Conservation (phyloP, 1,284 basidiomycete species). For the Pterulicium gracile region DNA sequence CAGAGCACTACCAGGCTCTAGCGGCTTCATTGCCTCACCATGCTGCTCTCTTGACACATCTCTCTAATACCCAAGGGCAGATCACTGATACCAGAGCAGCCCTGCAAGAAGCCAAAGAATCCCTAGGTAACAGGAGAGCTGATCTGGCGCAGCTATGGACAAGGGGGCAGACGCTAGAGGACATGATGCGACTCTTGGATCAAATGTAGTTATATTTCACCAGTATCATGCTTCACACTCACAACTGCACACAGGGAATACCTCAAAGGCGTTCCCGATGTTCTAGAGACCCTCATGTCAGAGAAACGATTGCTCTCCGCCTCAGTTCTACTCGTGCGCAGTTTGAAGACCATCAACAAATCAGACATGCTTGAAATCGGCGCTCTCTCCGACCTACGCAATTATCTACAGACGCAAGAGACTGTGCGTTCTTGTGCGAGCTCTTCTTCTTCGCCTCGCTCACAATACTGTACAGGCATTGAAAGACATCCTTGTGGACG, state of each 20-base stretch:
- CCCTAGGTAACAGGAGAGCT: constrained; percentile 65
- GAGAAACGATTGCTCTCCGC: constrained; percentile 93
- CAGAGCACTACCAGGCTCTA: constrained; percentile 87
- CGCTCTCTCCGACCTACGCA: constrained; percentile 81
- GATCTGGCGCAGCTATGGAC: constrained; percentile 84
- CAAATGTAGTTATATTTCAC: constrained; percentile 61
- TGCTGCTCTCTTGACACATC: constrained; percentile 59
- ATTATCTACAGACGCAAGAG: constrained; percentile 85
- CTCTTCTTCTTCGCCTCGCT: constrained; percentile 7
- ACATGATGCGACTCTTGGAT: constrained; percentile 86
- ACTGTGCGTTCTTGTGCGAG: constrained; percentile 38
- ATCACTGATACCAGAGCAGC: constrained; percentile 60
- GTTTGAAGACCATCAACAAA: constrained; percentile 86
- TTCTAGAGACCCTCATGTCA: constrained; percentile 87
- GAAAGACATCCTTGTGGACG: constrained; percentile 89
- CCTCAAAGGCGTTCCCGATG: constrained; percentile 85
- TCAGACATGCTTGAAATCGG: constrained; percentile 92
- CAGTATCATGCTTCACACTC: constrained; percentile 6
- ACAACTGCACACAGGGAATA: constrained; percentile 53
- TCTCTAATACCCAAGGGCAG: constrained; percentile 64
- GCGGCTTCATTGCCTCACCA: constrained; percentile 87
- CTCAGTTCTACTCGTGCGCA: constrained; percentile 79
- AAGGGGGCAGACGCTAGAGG: constrained; percentile 74
- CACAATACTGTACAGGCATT: constrained; percentile 50
- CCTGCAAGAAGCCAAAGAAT: constrained; percentile 73